Conservation (phyloP, 1,284 basidiomycete species). For the Phylloporus gajari region DNA sequence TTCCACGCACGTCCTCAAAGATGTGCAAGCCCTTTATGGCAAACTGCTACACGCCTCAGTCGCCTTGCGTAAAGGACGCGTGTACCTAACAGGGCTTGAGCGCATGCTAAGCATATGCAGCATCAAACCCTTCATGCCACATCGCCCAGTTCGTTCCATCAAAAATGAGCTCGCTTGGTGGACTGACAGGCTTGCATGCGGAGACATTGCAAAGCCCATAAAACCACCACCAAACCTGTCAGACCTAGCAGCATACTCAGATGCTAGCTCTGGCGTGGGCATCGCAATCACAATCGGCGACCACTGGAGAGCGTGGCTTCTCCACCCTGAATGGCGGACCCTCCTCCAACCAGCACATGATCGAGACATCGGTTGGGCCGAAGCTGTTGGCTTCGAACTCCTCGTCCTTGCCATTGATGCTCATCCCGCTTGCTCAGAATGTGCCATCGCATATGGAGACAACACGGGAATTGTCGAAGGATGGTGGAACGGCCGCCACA, state of each 20-base stretch:
- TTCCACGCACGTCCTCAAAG: not conserved
- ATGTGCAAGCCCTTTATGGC: constrained; percentile 17
- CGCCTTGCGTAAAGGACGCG: not conserved
- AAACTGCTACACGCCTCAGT: constrained; percentile 16
- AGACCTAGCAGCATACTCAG: no score
- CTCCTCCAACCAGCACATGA: not conserved
- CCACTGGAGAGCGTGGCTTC: not conserved
- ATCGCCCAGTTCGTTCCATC: no score
- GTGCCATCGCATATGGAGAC: constrained; percentile 44
- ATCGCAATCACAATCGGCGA: not conserved
- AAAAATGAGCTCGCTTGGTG: no score
- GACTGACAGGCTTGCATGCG: no score
- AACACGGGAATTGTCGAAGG: constrained; percentile 53
- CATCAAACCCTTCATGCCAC: no score
- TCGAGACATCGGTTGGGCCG: no score
- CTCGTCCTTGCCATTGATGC: constrained; percentile 36
- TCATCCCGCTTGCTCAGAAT: rapidly evolving
- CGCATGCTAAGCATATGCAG: not conserved
- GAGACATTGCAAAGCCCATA: no score
- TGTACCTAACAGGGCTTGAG: not conserved
- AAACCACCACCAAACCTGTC: no score
- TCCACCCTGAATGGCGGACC: not conserved
- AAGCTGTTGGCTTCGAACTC: constrained; percentile 30
- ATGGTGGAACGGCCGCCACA: constrained; percentile 50
- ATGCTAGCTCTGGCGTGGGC: no score